Evolutionary conservation across 192 early-diverging fungal genomes (phyloP).

Genomic region (Glomus cerebriforme): DNA sequence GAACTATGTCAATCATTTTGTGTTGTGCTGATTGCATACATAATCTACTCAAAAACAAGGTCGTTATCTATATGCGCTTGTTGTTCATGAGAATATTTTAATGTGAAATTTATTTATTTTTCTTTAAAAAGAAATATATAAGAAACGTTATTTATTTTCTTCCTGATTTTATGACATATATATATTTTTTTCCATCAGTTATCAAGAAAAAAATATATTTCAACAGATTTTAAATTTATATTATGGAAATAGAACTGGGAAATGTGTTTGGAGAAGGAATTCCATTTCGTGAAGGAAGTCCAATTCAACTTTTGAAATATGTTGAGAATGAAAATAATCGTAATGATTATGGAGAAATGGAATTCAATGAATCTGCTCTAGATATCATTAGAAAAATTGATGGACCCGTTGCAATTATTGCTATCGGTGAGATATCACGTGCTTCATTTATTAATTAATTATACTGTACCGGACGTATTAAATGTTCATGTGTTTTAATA

Average conservation of each 20-base stretch:
- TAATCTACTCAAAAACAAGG: no score
- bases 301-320: constrained; percentile 22
- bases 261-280: constrained; percentile 16
- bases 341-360: neutral
- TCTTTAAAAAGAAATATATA: no score
- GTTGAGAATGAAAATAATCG: neutral
- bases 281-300: constrained; percentile 8
- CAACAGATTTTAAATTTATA: no score
- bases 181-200: no score
- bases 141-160: neutral
- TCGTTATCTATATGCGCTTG: no score
- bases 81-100: no score
- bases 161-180: no score
- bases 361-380: neutral
- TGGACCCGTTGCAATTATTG: constrained; percentile 12
- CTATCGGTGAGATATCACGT: constrained; percentile 7
- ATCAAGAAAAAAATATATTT: no score
- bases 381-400: constrained; percentile 21
- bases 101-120: no score
- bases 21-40: no score
- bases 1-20: no score
- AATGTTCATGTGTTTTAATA: neutral
- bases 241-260: neutral
- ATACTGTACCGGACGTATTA: neutral
- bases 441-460: neutral